A percentile compares a stretch with the other conserved stretches of the same genome.
These are phyloP conservation scores for Trichoderma reesei DNA, from an alignment of 495 filamentous ascomycete genomes.

Conservation along the genomic window DNA sequence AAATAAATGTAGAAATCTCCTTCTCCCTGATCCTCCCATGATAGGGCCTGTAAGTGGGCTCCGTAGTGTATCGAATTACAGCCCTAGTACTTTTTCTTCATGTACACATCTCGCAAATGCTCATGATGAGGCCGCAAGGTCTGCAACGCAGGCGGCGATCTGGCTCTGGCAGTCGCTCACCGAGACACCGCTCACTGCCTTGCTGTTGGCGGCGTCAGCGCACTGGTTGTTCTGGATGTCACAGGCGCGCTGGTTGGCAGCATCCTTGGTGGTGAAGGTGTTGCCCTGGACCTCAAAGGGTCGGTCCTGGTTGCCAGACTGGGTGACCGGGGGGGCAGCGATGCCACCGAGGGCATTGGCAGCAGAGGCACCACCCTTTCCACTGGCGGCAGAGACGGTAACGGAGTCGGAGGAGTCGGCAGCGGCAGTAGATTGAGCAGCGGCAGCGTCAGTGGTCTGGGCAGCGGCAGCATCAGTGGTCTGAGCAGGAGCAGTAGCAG, in stretches of 20 bases:
- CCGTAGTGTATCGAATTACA: background rate
- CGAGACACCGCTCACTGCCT: slow-evolving; percentile 20
- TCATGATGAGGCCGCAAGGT: slow-evolving; percentile 8
- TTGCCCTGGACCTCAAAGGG: slow-evolving; percentile 43
- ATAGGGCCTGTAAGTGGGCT: background rate
- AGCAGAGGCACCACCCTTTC: slow-evolving; percentile 8
- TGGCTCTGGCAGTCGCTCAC: slow-evolving; percentile 38
- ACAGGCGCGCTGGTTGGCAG: slow-evolving; percentile 32
- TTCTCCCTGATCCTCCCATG: slow-evolving; percentile 1
- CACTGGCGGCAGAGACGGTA: slow-evolving; percentile 10
- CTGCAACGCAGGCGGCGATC: slow-evolving; percentile 21
- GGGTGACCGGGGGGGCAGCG: slow-evolving; percentile 24
- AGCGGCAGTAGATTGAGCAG: slow-evolving; percentile 30
- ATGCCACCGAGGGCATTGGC: slow-evolving; percentile 23
- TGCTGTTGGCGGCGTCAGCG: slow-evolving; percentile 35
- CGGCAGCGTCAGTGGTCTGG: slow-evolving; percentile 13
- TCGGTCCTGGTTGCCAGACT: slow-evolving; percentile 32
- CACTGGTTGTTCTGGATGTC: slow-evolving; percentile 44
- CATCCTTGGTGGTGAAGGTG: slow-evolving; percentile 36
- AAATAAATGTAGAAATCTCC: slow-evolving; percentile 3
- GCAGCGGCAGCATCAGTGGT: too few species aligned
- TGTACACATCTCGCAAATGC: background rate
- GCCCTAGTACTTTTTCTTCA: slow-evolving; percentile 1
- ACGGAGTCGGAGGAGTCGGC: slow-evolving; percentile 22
- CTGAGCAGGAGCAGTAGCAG: background rate